phyloP scores from a whole-genome alignment of 1,284 basidiomycete genomes.

The Volvariella surrecta region DNA sequence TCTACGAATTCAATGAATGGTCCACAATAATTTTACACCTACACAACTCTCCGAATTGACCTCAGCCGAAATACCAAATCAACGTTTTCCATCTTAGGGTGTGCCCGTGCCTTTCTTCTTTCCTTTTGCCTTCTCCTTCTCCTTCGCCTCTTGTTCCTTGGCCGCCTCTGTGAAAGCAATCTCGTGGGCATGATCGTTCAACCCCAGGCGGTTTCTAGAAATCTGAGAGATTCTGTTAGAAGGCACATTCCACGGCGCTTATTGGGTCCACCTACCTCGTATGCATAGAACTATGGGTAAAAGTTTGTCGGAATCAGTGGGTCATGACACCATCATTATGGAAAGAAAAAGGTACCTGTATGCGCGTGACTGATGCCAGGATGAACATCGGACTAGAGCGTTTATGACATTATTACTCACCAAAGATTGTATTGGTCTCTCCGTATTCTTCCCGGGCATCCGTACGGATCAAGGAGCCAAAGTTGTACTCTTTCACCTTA shows the following conservation, averaged over 20 bases:
- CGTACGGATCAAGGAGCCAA: conserved; percentile 89
- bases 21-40: no score
- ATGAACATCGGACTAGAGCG: background rate
- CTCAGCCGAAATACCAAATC: no score
- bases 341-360: conserved; percentile 46
- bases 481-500: conserved; percentile 91
- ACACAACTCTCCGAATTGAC: no score
- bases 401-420: conserved; percentile 31
- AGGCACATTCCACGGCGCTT: background rate
- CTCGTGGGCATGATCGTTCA: conserved; percentile 85
- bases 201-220: conserved; percentile 82
- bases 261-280: conserved; percentile 11
- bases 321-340: conserved; percentile 11
- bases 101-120: background rate
- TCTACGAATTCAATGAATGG: no score
- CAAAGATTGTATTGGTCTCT: conserved; percentile 93
- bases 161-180: conserved; percentile 3
- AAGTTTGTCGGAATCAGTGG: conserved; percentile 1
- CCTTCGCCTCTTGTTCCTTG: conserved; percentile 6
- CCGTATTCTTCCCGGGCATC: conserved; percentile 81
- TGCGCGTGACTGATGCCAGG: conserved; percentile 50
- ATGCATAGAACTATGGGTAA: conserved; percentile 70
- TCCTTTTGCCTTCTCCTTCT: conserved; percentile 3
- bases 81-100: no score
- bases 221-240: conserved; percentile 44